phyloP scores from a whole-genome alignment of 1,284 basidiomycete genomes.

The Lignosus rhinocerotis region DNA sequence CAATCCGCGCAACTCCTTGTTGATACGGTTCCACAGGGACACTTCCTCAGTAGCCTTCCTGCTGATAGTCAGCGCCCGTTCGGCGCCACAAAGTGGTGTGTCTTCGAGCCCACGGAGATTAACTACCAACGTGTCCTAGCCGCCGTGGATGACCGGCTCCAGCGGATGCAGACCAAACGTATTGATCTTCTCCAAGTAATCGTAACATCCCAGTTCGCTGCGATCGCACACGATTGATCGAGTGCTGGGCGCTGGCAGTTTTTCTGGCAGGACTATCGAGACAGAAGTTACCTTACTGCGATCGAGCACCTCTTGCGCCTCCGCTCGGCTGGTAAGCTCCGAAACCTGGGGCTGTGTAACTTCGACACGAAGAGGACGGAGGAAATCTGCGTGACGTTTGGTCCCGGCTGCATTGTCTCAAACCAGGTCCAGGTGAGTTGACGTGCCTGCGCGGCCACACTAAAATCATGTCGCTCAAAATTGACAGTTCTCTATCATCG shows the following conservation, averaged over 20 bases:
- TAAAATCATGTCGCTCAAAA: neutral
- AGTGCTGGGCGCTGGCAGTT: constrained; percentile 44
- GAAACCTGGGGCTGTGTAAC: constrained; percentile 73
- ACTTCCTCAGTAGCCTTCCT: constrained; percentile 29
- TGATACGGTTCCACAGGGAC: constrained; percentile 48
- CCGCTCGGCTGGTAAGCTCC: constrained; percentile 56
- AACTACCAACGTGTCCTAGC: constrained; percentile 54
- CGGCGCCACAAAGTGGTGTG: constrained; percentile 79
- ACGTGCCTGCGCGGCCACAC: neutral
- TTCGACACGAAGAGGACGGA: constrained; percentile 72
- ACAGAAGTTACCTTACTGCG: constrained; percentile 63
- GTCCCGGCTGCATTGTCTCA: constrained; percentile 67
- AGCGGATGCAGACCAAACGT: constrained; percentile 44
- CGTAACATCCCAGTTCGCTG: constrained; percentile 6
- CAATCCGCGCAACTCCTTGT: neutral
- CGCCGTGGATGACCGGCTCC: constrained; percentile 62
- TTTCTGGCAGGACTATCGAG: constrained; percentile 76
- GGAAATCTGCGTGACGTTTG: constrained; percentile 71
- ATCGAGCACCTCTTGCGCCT: constrained; percentile 58
- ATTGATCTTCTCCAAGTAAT: constrained; percentile 68
- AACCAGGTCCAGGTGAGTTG: constrained; percentile 72
- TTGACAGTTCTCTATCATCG: constrained; percentile 72
- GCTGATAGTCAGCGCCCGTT: constrained; percentile 39
- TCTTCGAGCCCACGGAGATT: constrained; percentile 55
- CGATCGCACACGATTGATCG: constrained; percentile 2